Evolutionary conservation across 148 eudicot species (phyloP), one percentile per base, ranked within the genome.

Genomic region (Rhododendron henanense): DNA sequence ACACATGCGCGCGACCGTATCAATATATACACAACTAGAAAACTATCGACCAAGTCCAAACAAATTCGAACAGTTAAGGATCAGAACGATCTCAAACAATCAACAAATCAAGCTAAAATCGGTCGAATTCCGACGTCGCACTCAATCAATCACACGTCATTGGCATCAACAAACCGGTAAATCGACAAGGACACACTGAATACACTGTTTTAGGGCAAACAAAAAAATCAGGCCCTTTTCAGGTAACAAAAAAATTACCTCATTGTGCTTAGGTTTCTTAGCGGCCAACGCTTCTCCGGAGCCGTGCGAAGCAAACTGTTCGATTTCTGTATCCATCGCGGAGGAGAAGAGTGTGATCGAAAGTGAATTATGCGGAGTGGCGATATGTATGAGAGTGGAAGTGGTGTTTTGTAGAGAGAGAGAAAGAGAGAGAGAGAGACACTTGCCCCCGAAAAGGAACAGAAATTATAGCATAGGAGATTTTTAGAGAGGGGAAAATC

Each of bases 211-310:
- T 19, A 59, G 39, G 47, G 21, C 21, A 51, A 65, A 7, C 6
- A 65, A 65, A 9, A 48, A 48, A 47, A 21, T 7, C 4, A 50
- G 81, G 57, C 16, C 25, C 10, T 10, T 74, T 74, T 78, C 51
- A 47, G 25, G 57, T 47, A 3, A 8, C n/a, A 53, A 35, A 84
- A 79, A 84, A 79, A 55, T 57, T 76, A 89, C 92, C 90, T 89
- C 79, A 28, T 83, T 81, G 80, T 69, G 91, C 78, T 89, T 91
- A 59, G 67, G 88, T 71, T 89, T 89, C 79, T 91, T 85, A 28
- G 91, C 28, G 88, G 88, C 85, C 88, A 88, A 71, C 80, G 87
- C 41, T 11, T 67, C 41, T 51, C 75, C 37, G 35, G 81, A 14
- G 47, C 44, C 35, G 11, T 83, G 61, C 3, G 85, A 47, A 71